Base-by-base conservation (phyloP, 805 yeast genomes). In the Debaryomyces tyrocola region DNA sequence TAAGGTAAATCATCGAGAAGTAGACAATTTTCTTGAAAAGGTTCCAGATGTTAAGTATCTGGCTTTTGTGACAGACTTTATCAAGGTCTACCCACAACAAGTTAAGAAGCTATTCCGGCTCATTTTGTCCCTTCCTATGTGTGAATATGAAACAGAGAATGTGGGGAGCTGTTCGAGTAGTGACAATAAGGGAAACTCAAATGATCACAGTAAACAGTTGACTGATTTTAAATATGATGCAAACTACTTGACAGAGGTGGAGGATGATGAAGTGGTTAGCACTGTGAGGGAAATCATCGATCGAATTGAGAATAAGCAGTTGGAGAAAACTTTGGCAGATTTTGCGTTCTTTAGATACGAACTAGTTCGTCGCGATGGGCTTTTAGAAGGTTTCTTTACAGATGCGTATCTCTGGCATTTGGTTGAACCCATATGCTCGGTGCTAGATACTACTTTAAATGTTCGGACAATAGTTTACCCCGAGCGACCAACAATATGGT, bases 231-330 rank as follows among this genome's bases (percentile, higher is more conserved):
- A 12, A 27, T 38, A 11, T 7, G 20, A 18, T 4, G 33, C 4
- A 7, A 24, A 38, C 17, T 38, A 38, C 15, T n/a, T 38, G 34
- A 38, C 29, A 55, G 87, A 86, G 59, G 80, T 72, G 20, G 66
- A 69, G 6, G 85, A 83, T 61, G 64, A 67, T 11, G 68, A 67
- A 28, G 73, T 84, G 8, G 59, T 72, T 43, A 58, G 64, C 14
- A 14, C 24, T 7, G 44, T 33, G 6, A 40, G 35, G n/a, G 69
- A 68, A 40, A 49, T 47, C 9, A 67, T 74, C 2, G 70, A 72
- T 3, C 69, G 18, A 33, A 21, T 18, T n/a, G 41, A 38, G 7
- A 24, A n/a, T 27, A 20, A 18, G 3, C 17, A 9, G n/a, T 11
- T 38, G 33, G 20, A 24, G 9, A n/a, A n/a, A n/a, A 14, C 41